Evolutionary conservation across 2,329 filamentous ascomycete species (phyloP), one percentile per base, ranked within the genome.

Genomic region (Epicoccum sorghinum): DNA sequence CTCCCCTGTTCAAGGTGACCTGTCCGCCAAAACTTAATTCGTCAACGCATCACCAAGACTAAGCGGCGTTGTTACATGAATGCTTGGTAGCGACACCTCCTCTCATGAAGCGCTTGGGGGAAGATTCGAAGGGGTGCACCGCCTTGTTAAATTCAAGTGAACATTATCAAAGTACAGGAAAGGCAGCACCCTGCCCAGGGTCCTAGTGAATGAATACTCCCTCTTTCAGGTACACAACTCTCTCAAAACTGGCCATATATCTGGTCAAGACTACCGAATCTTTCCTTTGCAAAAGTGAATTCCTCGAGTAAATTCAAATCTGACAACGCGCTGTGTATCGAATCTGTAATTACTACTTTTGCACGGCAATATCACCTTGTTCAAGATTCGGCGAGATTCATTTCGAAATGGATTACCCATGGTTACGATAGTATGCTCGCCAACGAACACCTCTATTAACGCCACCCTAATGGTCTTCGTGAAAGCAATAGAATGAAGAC

Each of bases 361-460:
- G 9, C 27, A 7, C 27, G 9, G 3, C 27, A 29, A 29, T 3
- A 29, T 29, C 27, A 9, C 27, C 6, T 9, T 33, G 7, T 12
- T 33, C 32, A 33, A 8, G 10, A 9, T 33, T 33, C 9, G 32
- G 7, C 14, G 27, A 39, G 12, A 5, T 36, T 27, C 10, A n/a
- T 12, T 25, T 39, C 27, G 40, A 44, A n/a, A 24, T 56, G 32
- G 51, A 56, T 56, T 51, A 47, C 36, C 37, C 52, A 27, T 42
- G 32, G 24, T 32, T 36, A 45, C 41, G 37, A 47, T 50, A 46
- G 27, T 38, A 55, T 42, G 52, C 39, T 51, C 47, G 52, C 43
- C 43, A 14, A 22, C 23, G 37, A 55, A 60, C 62, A 68, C 60
- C 66, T 71, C 69, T 71, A 69, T 62, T 25, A 65, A 69, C 67